Evolutionary conservation across 148 eudicot genomes (phyloP), one percentile per base, ranked within the genome.

Genomic region (Tetragonia tetragonoides): DNA sequence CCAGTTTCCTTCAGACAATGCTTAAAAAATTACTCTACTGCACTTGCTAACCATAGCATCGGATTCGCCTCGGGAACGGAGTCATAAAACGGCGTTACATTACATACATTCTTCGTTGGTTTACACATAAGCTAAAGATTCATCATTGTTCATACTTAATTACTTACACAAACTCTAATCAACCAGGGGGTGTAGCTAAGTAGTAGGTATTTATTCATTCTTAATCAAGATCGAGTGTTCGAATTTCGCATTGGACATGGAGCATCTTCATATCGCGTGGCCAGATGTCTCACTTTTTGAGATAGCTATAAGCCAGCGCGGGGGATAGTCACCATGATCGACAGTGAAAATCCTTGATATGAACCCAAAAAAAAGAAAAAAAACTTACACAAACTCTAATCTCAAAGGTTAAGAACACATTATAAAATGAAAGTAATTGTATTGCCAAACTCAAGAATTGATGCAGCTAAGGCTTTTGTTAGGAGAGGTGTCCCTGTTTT

Each of bases 1-100:
- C 78, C 40, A 37, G 17, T 77, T 54, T 54, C 47, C 47, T 63
- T 39, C 68, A 72, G 60, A 67, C 77, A 73, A 72, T 12, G n/a
- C 11, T 38, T 70, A 28, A 76, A 60, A 11, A 71, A 72, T 56
- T 16, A 38, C 9, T 28, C 44, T 16, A 38, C 9, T 28, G 12
- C 10, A 56, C 12, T 60, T 51, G 8, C 20, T 41, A 7, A 34
- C 66, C 46, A 82, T 54, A 82, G 65, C 81, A 82, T 82, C 17
- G 81, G 84, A 82, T 82, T 78, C 81, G 57, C 78, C 77, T 82
- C 47, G 75, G 24, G 40, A 17, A 2, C 14, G 18, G 81, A 77
- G 70, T 72, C 39, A 66, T 39, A 60, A 57, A 39, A 49, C 77
- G 77, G 73, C 74, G 64, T 80, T 73, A 57, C 21, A 40, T 82